These are phyloP conservation scores for Aspergillus transmontanensis DNA, from an alignment of 2,329 filamentous ascomycete species.

Conservation along the genomic window DNA sequence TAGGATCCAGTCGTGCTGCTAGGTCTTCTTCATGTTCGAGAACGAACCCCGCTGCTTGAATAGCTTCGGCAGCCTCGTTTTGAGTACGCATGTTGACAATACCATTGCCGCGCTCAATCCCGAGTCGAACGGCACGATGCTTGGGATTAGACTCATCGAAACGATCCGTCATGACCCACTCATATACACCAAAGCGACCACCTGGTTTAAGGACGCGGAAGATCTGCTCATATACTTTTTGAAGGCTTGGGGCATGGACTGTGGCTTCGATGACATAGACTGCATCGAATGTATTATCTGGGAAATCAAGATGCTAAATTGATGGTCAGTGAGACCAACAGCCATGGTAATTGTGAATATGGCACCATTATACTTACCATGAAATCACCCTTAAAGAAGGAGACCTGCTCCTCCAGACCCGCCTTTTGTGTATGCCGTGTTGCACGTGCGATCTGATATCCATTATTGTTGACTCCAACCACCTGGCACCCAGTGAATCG, in stretches of 20 bases:
- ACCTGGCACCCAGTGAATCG: conserved; percentile 89
- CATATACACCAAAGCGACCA: conserved; percentile 92
- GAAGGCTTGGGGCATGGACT: conserved; percentile 84
- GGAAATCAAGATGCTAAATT: conserved; percentile 79
- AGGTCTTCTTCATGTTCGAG: conserved; percentile 82
- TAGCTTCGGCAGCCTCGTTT: conserved; percentile 76
- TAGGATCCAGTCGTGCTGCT: conserved; percentile 70
- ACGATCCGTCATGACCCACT: conserved; percentile 95
- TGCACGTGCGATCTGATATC: conserved; percentile 94
- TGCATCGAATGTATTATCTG: conserved; percentile 85
- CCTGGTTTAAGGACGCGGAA: conserved; percentile 95
- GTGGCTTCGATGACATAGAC: conserved; percentile 97
- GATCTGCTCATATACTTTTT: conserved; percentile 90
- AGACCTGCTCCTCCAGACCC: conserved; percentile 73
- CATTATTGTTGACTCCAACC: conserved; percentile 94
- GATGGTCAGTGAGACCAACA: not conserved
- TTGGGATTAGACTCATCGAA: conserved; percentile 85
- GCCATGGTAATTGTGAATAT: not conserved
- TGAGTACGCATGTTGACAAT: conserved; percentile 96
- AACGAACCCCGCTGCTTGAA: conserved; percentile 83
- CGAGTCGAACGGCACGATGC: conserved; percentile 86
- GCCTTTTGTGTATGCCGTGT: conserved; percentile 79
- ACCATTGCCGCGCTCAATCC: conserved; percentile 90
- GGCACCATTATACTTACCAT: conserved; percentile 55
- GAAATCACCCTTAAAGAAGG: conserved; percentile 91